A percentile compares a stretch with the other conserved stretches of the same genome.
phyloP scores from a whole-genome alignment of 2,329 filamentous ascomycete species.

The Epichloe uncinata region DNA sequence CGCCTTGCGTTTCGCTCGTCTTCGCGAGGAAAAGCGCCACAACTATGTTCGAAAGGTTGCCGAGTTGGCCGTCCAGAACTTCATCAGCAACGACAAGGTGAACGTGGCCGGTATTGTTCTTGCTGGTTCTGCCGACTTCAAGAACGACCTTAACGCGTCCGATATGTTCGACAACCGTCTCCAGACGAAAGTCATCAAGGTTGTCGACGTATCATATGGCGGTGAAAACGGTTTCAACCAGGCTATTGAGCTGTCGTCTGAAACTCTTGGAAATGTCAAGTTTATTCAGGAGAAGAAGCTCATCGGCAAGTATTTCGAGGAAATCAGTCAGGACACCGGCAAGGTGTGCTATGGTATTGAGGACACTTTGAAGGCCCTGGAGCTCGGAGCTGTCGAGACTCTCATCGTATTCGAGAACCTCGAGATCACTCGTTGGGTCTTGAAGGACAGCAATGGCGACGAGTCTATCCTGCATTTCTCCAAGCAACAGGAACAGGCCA shows the following conservation, averaged over 20 bases:
- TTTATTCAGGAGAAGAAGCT: constrained; percentile 99
- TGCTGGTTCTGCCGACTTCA: constrained; percentile 97
- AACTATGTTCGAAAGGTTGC: constrained; percentile 99
- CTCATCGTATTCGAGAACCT: constrained; percentile 96
- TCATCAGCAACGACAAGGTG: constrained; percentile 96
- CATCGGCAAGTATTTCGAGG: constrained; percentile 97
- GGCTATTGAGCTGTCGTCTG: constrained; percentile 86
- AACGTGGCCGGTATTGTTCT: constrained; percentile 93
- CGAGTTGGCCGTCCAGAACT: constrained; percentile 95
- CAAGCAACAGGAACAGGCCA: constrained; percentile 57
- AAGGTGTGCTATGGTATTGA: constrained; percentile 97
- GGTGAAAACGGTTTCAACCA: constrained; percentile 99
- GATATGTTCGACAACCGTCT: constrained; percentile 94
- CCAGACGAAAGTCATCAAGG: constrained; percentile 93
- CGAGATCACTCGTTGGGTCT: constrained; percentile 80
- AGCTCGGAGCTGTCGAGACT: constrained; percentile 86
- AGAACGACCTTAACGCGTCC: constrained; percentile 95
- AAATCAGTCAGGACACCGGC: constrained; percentile 95
- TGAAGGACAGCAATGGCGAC: constrained; percentile 63
- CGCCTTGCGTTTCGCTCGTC: constrained; percentile 96
- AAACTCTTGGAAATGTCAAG: constrained; percentile 97
- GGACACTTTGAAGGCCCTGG: constrained; percentile 91
- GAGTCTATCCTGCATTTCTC: constrained; percentile 76
- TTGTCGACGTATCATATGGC: constrained; percentile 97
- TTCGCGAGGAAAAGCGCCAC: constrained; percentile 98